Evolutionary conservation across 1,284 basidiomycete genomes (phyloP).

Genomic region (Phylloboletellus chloephorus): DNA sequence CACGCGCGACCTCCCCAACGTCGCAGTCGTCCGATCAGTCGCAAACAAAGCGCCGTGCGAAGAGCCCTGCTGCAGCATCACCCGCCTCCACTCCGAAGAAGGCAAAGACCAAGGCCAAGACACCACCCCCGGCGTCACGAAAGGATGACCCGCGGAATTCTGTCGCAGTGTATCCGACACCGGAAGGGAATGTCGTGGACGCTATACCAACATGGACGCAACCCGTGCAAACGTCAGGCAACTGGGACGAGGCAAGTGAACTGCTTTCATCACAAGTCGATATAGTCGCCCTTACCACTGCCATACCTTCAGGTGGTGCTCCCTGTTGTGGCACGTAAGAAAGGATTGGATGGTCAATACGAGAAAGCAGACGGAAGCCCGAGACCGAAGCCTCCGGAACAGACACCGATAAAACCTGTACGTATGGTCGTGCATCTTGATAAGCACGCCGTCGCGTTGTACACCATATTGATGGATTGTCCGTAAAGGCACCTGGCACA

Average conservation of each 20-base stretch:
- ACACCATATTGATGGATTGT: constrained; percentile 7
- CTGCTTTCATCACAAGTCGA: not conserved
- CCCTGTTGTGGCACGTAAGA: constrained; percentile 77
- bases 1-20: constrained; percentile 22
- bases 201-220: constrained; percentile 77
- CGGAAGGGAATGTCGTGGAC: constrained; percentile 47
- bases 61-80: constrained; percentile 38
- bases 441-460: not conserved
- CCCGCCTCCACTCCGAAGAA: constrained; percentile 36
- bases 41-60: constrained; percentile 38
- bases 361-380: constrained; percentile 60
- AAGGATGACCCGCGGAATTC: constrained; percentile 37
- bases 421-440: constrained; percentile 21
- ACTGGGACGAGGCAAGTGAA: constrained; percentile 72
- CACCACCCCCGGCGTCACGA: constrained; percentile 29
- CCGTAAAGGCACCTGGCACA: constrained; percentile 67
- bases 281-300: constrained; percentile 13
- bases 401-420: constrained; percentile 48
- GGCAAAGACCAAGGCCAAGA: constrained; percentile 32
- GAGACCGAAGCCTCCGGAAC: constrained; percentile 41
- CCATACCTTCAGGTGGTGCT: constrained; percentile 44
- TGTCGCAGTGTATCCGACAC: constrained; percentile 59
- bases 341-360: constrained; percentile 66
- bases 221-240: constrained; percentile 55
- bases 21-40: constrained; percentile 29